Evolutionary conservation across 2,329 filamentous ascomycete species (phyloP), one percentile per base, ranked within the genome.

Genomic region (Phialophora chinensis): DNA sequence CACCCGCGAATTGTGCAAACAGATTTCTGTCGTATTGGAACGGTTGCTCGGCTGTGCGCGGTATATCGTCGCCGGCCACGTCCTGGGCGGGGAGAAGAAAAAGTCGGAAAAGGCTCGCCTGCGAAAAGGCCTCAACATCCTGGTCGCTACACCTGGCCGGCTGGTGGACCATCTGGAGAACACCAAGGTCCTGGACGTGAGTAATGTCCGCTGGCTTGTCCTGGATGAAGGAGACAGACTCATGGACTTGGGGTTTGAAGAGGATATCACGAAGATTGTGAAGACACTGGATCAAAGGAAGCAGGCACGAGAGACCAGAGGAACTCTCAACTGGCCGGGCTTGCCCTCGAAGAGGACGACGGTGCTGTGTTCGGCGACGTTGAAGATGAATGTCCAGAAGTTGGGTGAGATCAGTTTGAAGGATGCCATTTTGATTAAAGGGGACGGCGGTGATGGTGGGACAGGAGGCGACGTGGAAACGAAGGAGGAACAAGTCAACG

Each of bases 211-310:
- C 66, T 99, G 95, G 95, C 81, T 99, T 27, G 89, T 99, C 1
- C 85, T 99, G 5, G 95, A 99, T 74, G 95, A 99, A 79, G 95
- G 95, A 33, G 95, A 99, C 83, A 87, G 95, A n/a, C 82, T 99
- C 76, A 97, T 99, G 94, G 95, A 99, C 75, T 85, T 98, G 74
- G 95, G 95, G 0, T 99, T 99, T 72, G 95, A 98, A 78, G 89
- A 97, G 62, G 94, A 98, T 74, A 87, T 99, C 66, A 91, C 91
- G 75, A 91, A 90, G 67, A 94, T 97, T 70, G 91, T 99, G 17
- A 85, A 87, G 63, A 90, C 90, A 69, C 86, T 98, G 63, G 89
- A 93, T 69, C 81, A 88, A 53, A 85, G 90, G 44, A 85, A 85
- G 63, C 55, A 65, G 60, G 35, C 47, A 8, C 23, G 59, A 20